A percentile compares a stretch with the other conserved stretches of the same genome.
These are phyloP conservation scores for Vigna mungo DNA, from an alignment of 306 rosid genomes.

Conservation along the genomic window DNA sequence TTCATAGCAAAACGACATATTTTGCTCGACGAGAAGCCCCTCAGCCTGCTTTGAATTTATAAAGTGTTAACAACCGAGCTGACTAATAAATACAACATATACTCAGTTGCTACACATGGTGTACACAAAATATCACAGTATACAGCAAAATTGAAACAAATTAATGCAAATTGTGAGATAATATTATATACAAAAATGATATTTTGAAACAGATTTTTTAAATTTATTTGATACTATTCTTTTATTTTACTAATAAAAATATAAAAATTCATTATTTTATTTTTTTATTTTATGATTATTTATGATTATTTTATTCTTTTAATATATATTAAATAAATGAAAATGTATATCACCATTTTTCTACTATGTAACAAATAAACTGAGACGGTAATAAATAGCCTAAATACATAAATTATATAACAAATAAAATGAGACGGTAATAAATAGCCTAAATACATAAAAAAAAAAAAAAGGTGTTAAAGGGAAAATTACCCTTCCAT, in stretches of 20 bases:
- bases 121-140: neutral
- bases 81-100: neutral
- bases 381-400: neutral
- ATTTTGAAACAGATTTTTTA: too few species aligned
- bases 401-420: neutral
- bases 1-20: conserved; percentile 64
- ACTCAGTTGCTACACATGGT: neutral
- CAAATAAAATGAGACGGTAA: neutral
- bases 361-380: neutral
- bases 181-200: neutral
- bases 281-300: too few species aligned
- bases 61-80: conserved; percentile 13
- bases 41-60: conserved; percentile 65
- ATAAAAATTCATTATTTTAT: too few species aligned
- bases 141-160: neutral
- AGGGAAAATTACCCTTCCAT: conserved; percentile 69
- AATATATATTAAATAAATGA: too few species aligned
- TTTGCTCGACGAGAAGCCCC: conserved; percentile 74
- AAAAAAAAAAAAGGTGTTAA: too few species aligned
- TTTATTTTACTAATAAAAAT: too few species aligned
- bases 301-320: too few species aligned
- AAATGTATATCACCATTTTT: too few species aligned
- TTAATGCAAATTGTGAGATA: neutral
- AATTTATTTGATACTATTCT: too few species aligned
- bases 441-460: neutral